These are phyloP conservation scores for Funneliformis caledonium DNA, from an alignment of 371 early-diverging fungal species.

Conservation along the genomic window DNA sequence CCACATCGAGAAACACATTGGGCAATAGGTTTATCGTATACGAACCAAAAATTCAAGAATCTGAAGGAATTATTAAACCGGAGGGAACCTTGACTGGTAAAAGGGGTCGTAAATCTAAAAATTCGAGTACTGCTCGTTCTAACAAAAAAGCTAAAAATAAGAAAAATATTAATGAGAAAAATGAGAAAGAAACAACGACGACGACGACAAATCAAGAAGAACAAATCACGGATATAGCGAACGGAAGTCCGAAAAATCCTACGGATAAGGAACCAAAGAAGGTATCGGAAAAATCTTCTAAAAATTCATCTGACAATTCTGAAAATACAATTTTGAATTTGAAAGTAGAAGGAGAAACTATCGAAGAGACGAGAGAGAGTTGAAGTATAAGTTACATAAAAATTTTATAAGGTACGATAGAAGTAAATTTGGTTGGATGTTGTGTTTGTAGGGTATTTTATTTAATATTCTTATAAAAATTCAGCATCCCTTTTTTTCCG, in stretches of 20 bases:
- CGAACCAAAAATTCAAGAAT: constrained; percentile 15
- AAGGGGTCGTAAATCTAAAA: not conserved
- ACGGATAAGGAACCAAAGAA: not conserved
- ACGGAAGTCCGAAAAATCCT: not conserved
- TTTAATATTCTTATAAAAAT: too few relatives aligned
- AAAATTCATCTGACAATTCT: not conserved
- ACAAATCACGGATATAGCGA: not conserved
- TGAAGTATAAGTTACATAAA: not conserved
- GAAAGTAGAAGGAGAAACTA: not conserved
- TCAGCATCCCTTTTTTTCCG: too few relatives aligned
- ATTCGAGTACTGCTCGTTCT: not conserved
- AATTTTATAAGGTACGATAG: too few relatives aligned
- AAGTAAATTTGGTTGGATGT: too few relatives aligned
- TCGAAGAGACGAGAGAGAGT: not conserved
- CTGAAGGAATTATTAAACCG: not conserved
- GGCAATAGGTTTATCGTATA: constrained; percentile 19
- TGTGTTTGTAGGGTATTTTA: too few relatives aligned
- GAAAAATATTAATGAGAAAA: not conserved
- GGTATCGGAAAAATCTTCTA: not conserved
- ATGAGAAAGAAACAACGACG: not conserved
- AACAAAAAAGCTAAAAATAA: not conserved
- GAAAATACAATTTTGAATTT: not conserved
- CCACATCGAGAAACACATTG: not conserved
- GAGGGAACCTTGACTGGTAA: not conserved
- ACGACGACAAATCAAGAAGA: not conserved